These are phyloP conservation scores for Crucibulum laeve DNA, from an alignment of 768 basidiomycete genomes.

Conservation along the genomic window DNA sequence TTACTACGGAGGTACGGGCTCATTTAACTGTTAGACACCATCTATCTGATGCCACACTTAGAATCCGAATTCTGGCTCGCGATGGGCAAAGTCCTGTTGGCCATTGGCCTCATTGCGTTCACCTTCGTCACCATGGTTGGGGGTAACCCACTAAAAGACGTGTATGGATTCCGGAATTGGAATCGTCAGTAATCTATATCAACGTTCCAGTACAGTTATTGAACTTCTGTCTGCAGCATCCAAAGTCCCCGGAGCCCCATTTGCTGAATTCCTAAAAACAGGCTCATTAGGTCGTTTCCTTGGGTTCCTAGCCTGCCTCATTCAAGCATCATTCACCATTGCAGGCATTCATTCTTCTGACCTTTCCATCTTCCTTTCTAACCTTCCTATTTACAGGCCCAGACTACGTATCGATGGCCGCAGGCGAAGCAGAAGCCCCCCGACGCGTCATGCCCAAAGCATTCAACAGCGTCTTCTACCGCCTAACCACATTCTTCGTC, in stretches of 20 bases:
- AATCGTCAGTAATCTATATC: conserved; percentile 29
- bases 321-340: conserved; percentile 58
- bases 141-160: conserved; percentile 51
- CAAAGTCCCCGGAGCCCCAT: conserved; percentile 44
- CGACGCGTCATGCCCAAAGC: conserved; percentile 68
- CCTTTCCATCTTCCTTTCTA: not conserved
- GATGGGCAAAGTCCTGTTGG: conserved; percentile 44
- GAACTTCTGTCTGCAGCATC: conserved; percentile 24
- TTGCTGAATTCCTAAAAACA: conserved; percentile 49
- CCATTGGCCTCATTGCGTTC: conserved; percentile 43
- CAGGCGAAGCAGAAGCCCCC: conserved; percentile 70
- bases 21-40: not conserved
- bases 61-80: conserved; percentile 57
- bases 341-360: conserved; percentile 34
- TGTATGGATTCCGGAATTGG: conserved; percentile 53
- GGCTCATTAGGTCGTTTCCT: conserved; percentile 58
- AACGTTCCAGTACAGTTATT: not conserved
- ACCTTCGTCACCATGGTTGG: conserved; percentile 61
- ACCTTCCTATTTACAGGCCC: conserved; percentile 26
- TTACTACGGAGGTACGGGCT: conserved; percentile 42
- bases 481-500: conserved; percentile 76
- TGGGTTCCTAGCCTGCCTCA: conserved; percentile 59
- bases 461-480: conserved; percentile 73
- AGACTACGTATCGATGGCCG: conserved; percentile 54
- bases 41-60: conserved; percentile 10